These are phyloP conservation scores for Eucalyptus sp. DNA, from an alignment of 345 rosid genomes.

Conservation along the genomic window DNA sequence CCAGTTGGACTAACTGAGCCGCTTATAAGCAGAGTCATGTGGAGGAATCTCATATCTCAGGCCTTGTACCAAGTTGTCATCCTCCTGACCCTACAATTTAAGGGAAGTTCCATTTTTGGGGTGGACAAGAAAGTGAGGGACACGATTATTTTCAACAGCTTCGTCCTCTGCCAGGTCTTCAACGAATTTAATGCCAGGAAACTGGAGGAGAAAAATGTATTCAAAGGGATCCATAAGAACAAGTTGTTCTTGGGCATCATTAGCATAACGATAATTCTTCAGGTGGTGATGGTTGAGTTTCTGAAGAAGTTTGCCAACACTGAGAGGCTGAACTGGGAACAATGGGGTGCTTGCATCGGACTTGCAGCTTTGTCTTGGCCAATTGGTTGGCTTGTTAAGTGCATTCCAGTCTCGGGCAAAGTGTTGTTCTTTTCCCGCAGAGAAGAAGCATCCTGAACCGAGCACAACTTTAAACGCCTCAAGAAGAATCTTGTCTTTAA, in stretches of 20 bases:
- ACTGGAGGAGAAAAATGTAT: slow-evolving; percentile 66
- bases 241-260: slow-evolving; percentile 51
- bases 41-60: slow-evolving; percentile 70
- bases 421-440: neutral
- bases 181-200: slow-evolving; percentile 78
- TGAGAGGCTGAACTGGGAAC: slow-evolving; percentile 52
- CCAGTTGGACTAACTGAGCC: slow-evolving; percentile 56
- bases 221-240: slow-evolving; percentile 50
- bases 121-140: slow-evolving; percentile 41
- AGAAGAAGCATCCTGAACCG: neutral
- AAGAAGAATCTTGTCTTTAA: neutral
- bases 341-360: slow-evolving; percentile 55
- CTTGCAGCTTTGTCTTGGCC: slow-evolving; percentile 65
- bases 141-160: slow-evolving; percentile 59
- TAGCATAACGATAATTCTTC: slow-evolving; percentile 38
- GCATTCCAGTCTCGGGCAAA: slow-evolving; percentile 31
- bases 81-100: slow-evolving; percentile 54
- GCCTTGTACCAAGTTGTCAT: slow-evolving; percentile 52
- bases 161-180: slow-evolving; percentile 66
- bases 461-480: neutral
- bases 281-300: slow-evolving; percentile 67
- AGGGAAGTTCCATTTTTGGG: slow-evolving; percentile 41
- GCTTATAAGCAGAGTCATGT: slow-evolving; percentile 59
- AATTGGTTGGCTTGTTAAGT: slow-evolving; percentile 52
- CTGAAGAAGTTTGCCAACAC: slow-evolving; percentile 63